phyloP scores from a whole-genome alignment of 768 basidiomycete species.

The Clavaria fumosa region DNA sequence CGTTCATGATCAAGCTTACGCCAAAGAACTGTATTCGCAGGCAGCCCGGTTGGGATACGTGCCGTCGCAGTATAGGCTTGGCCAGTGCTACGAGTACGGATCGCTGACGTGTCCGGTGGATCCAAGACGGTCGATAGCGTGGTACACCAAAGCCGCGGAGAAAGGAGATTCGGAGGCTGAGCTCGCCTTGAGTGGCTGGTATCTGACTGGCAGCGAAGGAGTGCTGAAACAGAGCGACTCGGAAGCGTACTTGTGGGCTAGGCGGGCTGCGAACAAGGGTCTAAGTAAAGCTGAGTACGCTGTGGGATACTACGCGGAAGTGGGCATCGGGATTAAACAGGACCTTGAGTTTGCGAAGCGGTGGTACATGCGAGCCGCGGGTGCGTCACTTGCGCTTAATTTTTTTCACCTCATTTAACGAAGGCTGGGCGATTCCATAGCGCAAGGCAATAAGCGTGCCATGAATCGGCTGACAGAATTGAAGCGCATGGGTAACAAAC shows the following conservation, averaged over 20 bases:
- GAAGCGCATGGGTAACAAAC: constrained; percentile 76
- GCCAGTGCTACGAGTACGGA: constrained; percentile 92
- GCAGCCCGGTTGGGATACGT: constrained; percentile 89
- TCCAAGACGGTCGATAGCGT: constrained; percentile 86
- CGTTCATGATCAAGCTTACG: constrained; percentile 65
- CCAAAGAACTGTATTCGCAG: constrained; percentile 76
- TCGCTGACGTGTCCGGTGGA: constrained; percentile 79
- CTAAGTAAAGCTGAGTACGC: constrained; percentile 96
- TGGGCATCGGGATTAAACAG: constrained; percentile 94
- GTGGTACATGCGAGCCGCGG: constrained; percentile 99
- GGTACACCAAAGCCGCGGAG: constrained; percentile 98
- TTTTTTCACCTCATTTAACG: not conserved
- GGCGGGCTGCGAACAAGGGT: constrained; percentile 92
- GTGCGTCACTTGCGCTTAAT: constrained; percentile 30
- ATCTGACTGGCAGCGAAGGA: constrained; percentile 88
- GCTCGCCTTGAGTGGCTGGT: constrained; percentile 95
- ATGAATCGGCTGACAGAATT: constrained; percentile 94
- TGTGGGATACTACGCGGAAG: constrained; percentile 95
- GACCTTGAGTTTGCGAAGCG: constrained; percentile 91
- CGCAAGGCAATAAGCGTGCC: constrained; percentile 95
- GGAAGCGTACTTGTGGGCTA: constrained; percentile 98
- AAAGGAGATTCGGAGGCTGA: constrained; percentile 93
- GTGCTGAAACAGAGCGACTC: constrained; percentile 96
- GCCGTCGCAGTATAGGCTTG: constrained; percentile 89
- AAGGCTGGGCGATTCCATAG: constrained; percentile 28